Evolutionary conservation across 1,284 basidiomycete species (phyloP).

Genomic region (Cerioporus squamosus): DNA sequence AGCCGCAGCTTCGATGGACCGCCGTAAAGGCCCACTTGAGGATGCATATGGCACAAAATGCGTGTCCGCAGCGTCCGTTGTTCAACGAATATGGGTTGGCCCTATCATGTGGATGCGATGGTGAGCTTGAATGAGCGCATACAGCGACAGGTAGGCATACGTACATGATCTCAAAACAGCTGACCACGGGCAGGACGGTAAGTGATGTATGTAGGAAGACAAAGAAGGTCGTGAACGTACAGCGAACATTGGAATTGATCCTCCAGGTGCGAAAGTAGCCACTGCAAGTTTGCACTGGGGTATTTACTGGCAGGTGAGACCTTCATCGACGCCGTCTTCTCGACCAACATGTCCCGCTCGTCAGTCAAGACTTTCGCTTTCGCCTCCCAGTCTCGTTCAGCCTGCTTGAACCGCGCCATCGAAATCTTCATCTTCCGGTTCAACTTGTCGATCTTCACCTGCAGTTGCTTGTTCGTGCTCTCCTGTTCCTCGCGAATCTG

Average conservation of each 20-base stretch:
- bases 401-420: not conserved
- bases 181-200: constrained; percentile 13
- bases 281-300: constrained; percentile 34
- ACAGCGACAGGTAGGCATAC: constrained; percentile 12
- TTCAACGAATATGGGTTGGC: constrained; percentile 63
- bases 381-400: not conserved
- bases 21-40: constrained; percentile 70
- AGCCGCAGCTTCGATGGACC: constrained; percentile 59
- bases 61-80: constrained; percentile 62
- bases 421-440: not conserved
- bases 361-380: not conserved
- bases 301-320: not conserved
- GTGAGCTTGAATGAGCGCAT: not conserved
- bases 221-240: constrained; percentile 39
- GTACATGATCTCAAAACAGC: constrained; percentile 48
- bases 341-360: not conserved
- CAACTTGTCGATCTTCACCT: not conserved
- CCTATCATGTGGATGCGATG: constrained; percentile 32
- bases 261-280: constrained; percentile 48
- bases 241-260: constrained; percentile 59
- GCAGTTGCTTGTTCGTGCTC: no score
- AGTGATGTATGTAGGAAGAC: not conserved
- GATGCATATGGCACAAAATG: constrained; percentile 67
- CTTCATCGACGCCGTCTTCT: not conserved
- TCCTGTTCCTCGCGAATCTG: not conserved